Percentiles rank a stretch among this genome's conserved stretches.
Evolutionary conservation across 2,329 filamentous ascomycete species (phyloP).

Genomic region (Aspergillus clavatus): DNA sequence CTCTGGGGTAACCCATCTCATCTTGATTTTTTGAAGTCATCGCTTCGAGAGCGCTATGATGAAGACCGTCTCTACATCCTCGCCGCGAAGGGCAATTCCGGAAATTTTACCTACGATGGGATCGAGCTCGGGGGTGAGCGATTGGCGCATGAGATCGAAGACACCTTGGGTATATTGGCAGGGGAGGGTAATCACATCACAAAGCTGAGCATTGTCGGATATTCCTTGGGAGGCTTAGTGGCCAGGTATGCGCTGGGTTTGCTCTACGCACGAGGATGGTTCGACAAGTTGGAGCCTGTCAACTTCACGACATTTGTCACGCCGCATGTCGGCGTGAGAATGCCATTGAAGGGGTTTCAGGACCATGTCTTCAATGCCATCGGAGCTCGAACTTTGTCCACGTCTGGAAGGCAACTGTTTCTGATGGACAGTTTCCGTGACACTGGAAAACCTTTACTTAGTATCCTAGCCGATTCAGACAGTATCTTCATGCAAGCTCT

Average conservation of each 20-base stretch:
- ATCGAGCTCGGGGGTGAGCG: constrained; percentile 66
- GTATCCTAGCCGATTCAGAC: constrained; percentile 73
- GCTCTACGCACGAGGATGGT: constrained; percentile 71
- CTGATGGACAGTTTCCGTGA: constrained; percentile 79
- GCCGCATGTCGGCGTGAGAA: constrained; percentile 72
- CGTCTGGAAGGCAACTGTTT: constrained; percentile 82
- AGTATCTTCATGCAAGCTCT: constrained; percentile 83
- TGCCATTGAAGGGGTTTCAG: constrained; percentile 61
- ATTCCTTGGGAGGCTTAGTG: constrained; percentile 83
- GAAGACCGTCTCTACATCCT: constrained; percentile 53
- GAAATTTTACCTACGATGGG: constrained; percentile 60
- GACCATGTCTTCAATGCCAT: constrained; percentile 76
- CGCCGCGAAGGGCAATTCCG: constrained; percentile 52
- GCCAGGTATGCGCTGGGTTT: constrained; percentile 82
- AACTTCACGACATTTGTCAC: constrained; percentile 93
- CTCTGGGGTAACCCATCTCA: constrained; percentile 60
- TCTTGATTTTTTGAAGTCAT: constrained; percentile 50
- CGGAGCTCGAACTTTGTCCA: constrained; percentile 73
- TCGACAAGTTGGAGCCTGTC: constrained; percentile 76
- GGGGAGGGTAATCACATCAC: constrained; percentile 64
- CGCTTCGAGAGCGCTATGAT: constrained; percentile 47
- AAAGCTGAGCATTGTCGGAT: constrained; percentile 82
- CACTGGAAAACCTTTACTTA: constrained; percentile 73
- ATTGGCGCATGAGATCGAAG: constrained; percentile 59
- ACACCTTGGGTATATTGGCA: constrained; percentile 51